A percentile compares a stretch with the other conserved stretches of the same genome.
Evolutionary conservation across 129 eudicot genomes (phyloP).

Genomic region (Rutidosis leptorrhynchoides): DNA sequence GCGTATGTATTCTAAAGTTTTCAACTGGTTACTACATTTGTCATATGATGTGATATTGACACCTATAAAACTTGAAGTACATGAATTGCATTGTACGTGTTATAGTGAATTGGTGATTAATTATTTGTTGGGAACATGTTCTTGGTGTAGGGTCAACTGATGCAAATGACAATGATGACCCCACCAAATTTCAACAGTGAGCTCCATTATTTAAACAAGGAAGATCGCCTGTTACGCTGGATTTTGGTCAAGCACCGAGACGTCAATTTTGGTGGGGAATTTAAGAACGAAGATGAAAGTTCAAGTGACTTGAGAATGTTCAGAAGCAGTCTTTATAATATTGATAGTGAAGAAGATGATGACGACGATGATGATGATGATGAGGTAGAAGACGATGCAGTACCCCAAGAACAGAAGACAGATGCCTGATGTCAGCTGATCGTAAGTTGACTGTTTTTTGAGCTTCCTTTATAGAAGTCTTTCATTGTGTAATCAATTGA

Average conservation of each 20-base stretch:
- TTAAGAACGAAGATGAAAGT: slow-evolving; percentile 32
- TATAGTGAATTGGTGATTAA: not conserved
- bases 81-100: not conserved
- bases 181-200: slow-evolving; percentile 87
- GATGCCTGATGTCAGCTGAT: slow-evolving; percentile 21
- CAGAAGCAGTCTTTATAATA: slow-evolving; percentile 36
- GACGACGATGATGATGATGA: slow-evolving; percentile 49
- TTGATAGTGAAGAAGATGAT: slow-evolving; percentile 35
- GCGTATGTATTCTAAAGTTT: not conserved
- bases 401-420: slow-evolving; percentile 26
- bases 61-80: not conserved
- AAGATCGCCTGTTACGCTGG: slow-evolving; percentile 92
- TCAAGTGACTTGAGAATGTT: slow-evolving; percentile 35
- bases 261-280: slow-evolving; percentile 42
- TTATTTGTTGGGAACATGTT: not conserved
- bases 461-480: slow-evolving; percentile 6
- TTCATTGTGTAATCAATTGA: slow-evolving; percentile 4
- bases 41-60: not conserved
- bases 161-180: slow-evolving; percentile 97
- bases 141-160: slow-evolving; percentile 58
- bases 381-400: slow-evolving; percentile 36
- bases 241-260: slow-evolving; percentile 79
- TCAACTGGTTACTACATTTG: not conserved
- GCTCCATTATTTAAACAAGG: slow-evolving; percentile 84
- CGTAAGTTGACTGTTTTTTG: slow-evolving; percentile 15